Evolutionary conservation across 306 rosid species (phyloP), one percentile per base, ranked within the genome.

Genomic region (Dicorynia guianensis): DNA sequence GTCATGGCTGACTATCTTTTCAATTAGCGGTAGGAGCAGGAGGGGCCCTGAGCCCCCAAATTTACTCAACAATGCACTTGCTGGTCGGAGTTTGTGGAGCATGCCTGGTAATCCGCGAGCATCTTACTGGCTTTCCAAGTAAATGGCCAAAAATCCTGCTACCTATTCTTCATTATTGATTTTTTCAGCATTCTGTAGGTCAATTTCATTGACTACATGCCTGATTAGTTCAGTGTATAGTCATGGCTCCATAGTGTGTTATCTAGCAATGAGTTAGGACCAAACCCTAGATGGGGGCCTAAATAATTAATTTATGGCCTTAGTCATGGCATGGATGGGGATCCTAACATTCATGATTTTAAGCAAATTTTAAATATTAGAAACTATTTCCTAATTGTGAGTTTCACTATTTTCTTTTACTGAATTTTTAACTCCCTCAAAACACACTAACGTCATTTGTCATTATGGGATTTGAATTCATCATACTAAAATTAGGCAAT

Each of bases 71-170:
- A 12, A 54, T 71, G 79, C 60, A 44, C 60, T 57, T 59, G 35
- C n/a, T 76, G 61, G 56, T 46, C 60, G 39, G 71, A 72, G 46
- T 52, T 33, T 62, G 55, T 47, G 64, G 56, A 58, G 44, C 85
- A 72, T 72, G 76, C 57, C 75, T 14, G 9, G 19, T 64, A 61
- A 68, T 14, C 55, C 5, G 57, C 63, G 15, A 63, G 69, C 64
- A 63, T 42, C 4, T 34, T 46, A 18, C 59, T 6, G 11, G 7
- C 49, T 60, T 40, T 44, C 25, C 40, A 11, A 55, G 25, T n/a
- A 8, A 42, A 10, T 9, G 64, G 53, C 20, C 17, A 11, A 14
- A 58, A 49, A 15, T n/a, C 7, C 47, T 58, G 3, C 15, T 40
- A 17, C 67, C 7, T 48, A 48, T 58, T 63, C 58, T 36, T 15